A percentile compares a stretch with the other conserved stretches of the same genome.
These are phyloP conservation scores for Pholiota adiposa DNA, from an alignment of 1,284 basidiomycete species.

Conservation along the genomic window DNA sequence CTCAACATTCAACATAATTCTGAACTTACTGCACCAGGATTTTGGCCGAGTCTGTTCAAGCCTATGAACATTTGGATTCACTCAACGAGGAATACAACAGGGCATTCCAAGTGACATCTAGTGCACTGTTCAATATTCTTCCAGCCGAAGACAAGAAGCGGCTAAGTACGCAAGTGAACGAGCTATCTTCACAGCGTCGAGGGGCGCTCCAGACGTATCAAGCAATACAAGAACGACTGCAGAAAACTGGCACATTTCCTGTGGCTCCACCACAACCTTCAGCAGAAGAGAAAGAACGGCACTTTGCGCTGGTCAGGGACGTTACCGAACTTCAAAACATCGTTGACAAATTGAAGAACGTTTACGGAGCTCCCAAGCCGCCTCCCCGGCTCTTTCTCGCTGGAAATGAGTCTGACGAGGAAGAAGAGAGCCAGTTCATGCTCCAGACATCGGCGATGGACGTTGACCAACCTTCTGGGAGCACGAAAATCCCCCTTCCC, in stretches of 20 bases:
- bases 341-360: slow-evolving; percentile 14
- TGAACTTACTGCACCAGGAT: slow-evolving; percentile 11
- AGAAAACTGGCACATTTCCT: slow-evolving; percentile 14
- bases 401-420: slow-evolving; percentile 8
- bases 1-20: background rate
- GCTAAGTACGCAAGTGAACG: slow-evolving; percentile 3
- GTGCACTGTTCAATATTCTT: slow-evolving; percentile 10
- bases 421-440: slow-evolving; percentile 1
- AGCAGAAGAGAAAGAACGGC: slow-evolving; percentile 10
- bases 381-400: slow-evolving; percentile 5
- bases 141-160: slow-evolving; percentile 2
- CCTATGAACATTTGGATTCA: slow-evolving; percentile 5
- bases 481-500: background rate
- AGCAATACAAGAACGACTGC: background rate
- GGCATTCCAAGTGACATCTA: slow-evolving; percentile 4
- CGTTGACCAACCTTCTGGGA: slow-evolving; percentile 3
- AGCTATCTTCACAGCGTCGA: background rate
- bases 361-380: slow-evolving; percentile 11
- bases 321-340: slow-evolving; percentile 17
- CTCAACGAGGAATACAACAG: slow-evolving; percentile 12
- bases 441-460: slow-evolving; percentile 8
- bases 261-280: background rate
- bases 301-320: slow-evolving; percentile 13
- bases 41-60: slow-evolving; percentile 15
- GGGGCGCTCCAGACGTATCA: slow-evolving; percentile 2